Evolutionary conservation across 164 flowering plant genomes (phyloP).

Genomic region (Akebia trifoliata): DNA sequence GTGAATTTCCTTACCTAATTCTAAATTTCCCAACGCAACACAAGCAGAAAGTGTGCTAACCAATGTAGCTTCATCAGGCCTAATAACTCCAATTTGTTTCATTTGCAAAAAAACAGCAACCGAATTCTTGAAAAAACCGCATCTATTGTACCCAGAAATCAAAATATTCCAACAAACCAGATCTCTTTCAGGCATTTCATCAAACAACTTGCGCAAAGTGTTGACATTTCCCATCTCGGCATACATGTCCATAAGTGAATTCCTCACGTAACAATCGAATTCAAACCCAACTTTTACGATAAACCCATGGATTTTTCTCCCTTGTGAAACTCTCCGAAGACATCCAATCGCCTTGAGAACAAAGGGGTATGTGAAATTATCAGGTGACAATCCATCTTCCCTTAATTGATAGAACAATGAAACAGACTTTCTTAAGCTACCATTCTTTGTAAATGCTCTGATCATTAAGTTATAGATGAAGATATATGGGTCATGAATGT

Average conservation of each 20-base stretch:
- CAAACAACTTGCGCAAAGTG: constrained; percentile 36
- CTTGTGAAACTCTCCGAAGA: constrained; percentile 34
- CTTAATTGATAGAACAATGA: constrained; percentile 38
- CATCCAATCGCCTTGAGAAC: constrained; percentile 71
- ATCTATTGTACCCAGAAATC: constrained; percentile 51
- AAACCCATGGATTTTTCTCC: constrained; percentile 52
- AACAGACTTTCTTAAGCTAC: constrained; percentile 31
- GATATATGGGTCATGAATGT: constrained; percentile 33
- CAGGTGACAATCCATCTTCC: constrained; percentile 45
- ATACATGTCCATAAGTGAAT: constrained; percentile 74
- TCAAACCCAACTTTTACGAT: constrained; percentile 49
- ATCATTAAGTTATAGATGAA: constrained; percentile 61
- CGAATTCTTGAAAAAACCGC: constrained; percentile 47
- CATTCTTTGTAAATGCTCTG: constrained; percentile 41
- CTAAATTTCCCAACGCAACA: constrained; percentile 45
- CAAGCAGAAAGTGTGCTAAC: constrained; percentile 75
- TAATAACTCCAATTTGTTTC: constrained; percentile 26
- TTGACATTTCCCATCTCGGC: constrained; percentile 37
- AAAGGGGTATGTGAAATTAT: constrained; percentile 75
- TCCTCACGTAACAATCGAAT: constrained; percentile 56
- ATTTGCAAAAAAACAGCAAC: constrained; percentile 37
- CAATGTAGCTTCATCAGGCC: constrained; percentile 61
- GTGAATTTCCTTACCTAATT: constrained; percentile 63
- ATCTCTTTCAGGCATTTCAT: constrained; percentile 59
- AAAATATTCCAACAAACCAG: constrained; percentile 66